phyloP scores from a whole-genome alignment of 495 filamentous ascomycete genomes.

The Hypoxylon crocopeplum region DNA sequence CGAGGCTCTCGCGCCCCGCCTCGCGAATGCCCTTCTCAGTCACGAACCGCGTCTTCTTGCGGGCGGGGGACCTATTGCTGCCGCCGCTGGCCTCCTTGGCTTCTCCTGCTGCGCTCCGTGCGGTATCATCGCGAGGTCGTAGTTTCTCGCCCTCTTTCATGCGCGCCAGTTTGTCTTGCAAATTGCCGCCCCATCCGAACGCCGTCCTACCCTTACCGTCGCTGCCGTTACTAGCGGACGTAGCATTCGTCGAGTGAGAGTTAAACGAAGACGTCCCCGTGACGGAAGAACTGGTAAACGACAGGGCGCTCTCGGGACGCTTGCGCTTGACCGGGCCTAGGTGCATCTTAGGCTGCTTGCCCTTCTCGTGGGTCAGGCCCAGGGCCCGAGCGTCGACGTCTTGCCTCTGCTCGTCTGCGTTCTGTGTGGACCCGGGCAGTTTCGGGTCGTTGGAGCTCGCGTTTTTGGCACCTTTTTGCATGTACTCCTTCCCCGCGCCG shows the following conservation, averaged over 20 bases:
- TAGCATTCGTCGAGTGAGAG: not conserved
- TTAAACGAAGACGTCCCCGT: not conserved
- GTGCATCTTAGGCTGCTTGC: slow-evolving; percentile 60
- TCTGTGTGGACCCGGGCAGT: slow-evolving; percentile 11
- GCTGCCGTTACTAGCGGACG: not conserved
- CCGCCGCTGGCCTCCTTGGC: slow-evolving; percentile 34
- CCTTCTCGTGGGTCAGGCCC: slow-evolving; percentile 63
- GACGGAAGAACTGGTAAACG: slow-evolving; percentile 28
- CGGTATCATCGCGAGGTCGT: slow-evolving; percentile 4
- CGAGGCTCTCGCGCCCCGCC: slow-evolving; percentile 77
- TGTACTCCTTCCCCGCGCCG: slow-evolving; percentile 79
- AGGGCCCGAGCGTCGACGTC: slow-evolving; percentile 56
- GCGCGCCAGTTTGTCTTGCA: slow-evolving; percentile 54
- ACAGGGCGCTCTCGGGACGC: slow-evolving; percentile 51
- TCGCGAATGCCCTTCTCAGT: slow-evolving; percentile 78
- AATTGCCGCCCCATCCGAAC: slow-evolving; percentile 57
- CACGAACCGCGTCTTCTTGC: slow-evolving; percentile 85
- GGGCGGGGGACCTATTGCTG: slow-evolving; percentile 51
- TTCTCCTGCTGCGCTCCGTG: slow-evolving; percentile 4
- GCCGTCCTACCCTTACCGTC: slow-evolving; percentile 18
- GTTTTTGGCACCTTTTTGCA: slow-evolving; percentile 47
- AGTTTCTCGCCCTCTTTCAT: slow-evolving; percentile 63
- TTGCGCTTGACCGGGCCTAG: slow-evolving; percentile 80
- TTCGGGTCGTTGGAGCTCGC: too few species aligned
- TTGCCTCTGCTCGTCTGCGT: slow-evolving; percentile 29